Evolutionary conservation across 495 filamentous ascomycete species (phyloP), one percentile per base, ranked within the genome.

Genomic region (Bombardia bombarda): DNA sequence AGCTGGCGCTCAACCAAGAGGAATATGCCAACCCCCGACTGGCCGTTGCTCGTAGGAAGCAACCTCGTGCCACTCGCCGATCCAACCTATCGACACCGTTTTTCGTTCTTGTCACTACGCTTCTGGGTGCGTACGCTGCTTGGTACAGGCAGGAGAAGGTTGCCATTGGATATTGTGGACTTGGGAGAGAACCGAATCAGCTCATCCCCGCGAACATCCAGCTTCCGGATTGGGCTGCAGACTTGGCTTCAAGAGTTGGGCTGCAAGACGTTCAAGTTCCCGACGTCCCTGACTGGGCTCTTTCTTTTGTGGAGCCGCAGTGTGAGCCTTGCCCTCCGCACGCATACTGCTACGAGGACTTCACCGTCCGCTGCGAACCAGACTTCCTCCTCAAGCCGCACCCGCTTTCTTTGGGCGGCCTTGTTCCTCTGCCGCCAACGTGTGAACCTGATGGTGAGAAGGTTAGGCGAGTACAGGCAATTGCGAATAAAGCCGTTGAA

Each of bases 381-480:
- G 92, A 89, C 55, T 98, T 90, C 55, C 72, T 97, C 36, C 73
- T 92, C 21, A 82, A 84, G 57, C 74, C 82, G 6, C 92, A 96
- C 61, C 90, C 88, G 6, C 70, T 95, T 10, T 80, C 89, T 0
- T 56, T 96, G 0, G 80, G 82, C 18, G 90, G 92, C 3, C 53
- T 92, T 12, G 54, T 96, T 7, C 92, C 92, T 14, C 66, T 97
- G 21, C 78, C 90, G 1, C 90, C 92, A 10, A 87, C 84, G n/a
- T 98, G 92, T 58, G 90, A 95, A 59, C 82, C 93, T 1, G 93
- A 98, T 58, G 86, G 88, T 38, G 86, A 90, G 58, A 96, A 95
- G 56, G 86, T 83, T 16, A 83, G 88, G 36, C 79, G 82, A 20
- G 86, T 96, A 33, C 83, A 87, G 53, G 77, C 82, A 28, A 87